A percentile compares a stretch with the other conserved stretches of the same genome.
These are phyloP conservation scores for Stagonosporopsis rhizophila DNA, from an alignment of 2,329 filamentous ascomycete genomes.

Conservation along the genomic window DNA sequence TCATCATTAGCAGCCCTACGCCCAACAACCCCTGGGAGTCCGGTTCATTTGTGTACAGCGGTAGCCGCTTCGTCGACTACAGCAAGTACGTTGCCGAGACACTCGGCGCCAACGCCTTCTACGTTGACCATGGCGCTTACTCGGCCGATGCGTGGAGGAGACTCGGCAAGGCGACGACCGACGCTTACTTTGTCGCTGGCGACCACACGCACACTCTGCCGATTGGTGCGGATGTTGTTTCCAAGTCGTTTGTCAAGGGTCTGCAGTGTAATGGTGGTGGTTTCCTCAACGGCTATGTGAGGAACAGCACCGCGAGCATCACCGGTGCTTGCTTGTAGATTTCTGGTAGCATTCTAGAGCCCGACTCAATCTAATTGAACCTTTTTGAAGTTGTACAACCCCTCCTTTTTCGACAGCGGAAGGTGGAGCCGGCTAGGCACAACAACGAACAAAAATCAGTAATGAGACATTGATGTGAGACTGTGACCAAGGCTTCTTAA, in stretches of 20 bases:
- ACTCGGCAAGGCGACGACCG: conserved; percentile 59
- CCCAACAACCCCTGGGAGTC: conserved; percentile 70
- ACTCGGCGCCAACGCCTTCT: conserved; percentile 56
- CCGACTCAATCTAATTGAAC: not conserved
- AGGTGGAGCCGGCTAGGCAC: too few species aligned
- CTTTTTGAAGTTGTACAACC: too few species aligned
- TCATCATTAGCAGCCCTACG: conserved; percentile 66
- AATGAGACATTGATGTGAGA: too few species aligned
- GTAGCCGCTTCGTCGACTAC: conserved; percentile 65
- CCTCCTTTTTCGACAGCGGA: too few species aligned
- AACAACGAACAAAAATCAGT: too few species aligned
- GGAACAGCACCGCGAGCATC: conserved; percentile 42
- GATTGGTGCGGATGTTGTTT: conserved; percentile 62
- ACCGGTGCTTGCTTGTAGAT: conserved; percentile 39
- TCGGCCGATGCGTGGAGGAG: conserved; percentile 61
- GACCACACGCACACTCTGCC: conserved; percentile 70
- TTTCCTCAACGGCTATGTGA: conserved; percentile 50
- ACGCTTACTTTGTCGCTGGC: conserved; percentile 60
- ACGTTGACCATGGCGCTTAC: conserved; percentile 68
- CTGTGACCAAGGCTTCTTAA: too few species aligned
- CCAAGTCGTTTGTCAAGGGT: conserved; percentile 66
- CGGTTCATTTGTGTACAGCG: conserved; percentile 58
- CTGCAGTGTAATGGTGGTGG: conserved; percentile 58
- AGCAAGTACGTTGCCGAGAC: conserved; percentile 54
- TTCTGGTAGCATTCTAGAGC: not conserved